Base-by-base conservation (phyloP, 2,329 filamentous ascomycete genomes). In the Pseudogymnoascus sp. region DNA sequence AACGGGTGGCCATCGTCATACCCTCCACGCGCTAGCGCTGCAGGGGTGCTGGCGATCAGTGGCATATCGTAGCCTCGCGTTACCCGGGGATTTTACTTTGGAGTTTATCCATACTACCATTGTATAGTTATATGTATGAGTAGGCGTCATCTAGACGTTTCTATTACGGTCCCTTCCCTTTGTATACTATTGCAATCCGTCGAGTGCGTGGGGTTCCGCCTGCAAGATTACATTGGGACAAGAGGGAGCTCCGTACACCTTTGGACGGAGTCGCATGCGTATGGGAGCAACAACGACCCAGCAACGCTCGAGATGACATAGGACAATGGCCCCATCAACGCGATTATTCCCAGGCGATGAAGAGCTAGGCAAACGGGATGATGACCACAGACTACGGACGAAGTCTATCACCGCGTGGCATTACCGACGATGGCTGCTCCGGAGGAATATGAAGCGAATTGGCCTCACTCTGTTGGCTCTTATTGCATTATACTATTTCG, bases 351-450 rank as follows among this genome's bases (percentile, higher is more conserved):
- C 76, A 23, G 78, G 75, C 63, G 84, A 87, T 70, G 83, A 85
- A 74, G 83, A 87, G 77, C 77, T 85, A 64, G 84, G 83, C 63
- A 87, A 87, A 74, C 83, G 83, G 70, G 81, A 87, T 72, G 85
- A 87, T 72, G 83, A 86, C 72, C 81, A 83, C 72, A 78, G 74
- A 64, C 76, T 75, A 6, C 69, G 69, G 14, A 66, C 68, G 60
- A 70, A 68, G 43, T 66, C 61, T 61, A 68, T 71, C 35, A 67
- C 71, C 52, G 65, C 68, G 16, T 73, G 75, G 69, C 72, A 70
- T 49, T 65, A 68, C 33, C 70, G 58, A 68, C 73, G 60, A 71
- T 76, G 77, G 71, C 77, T 80, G 43, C 76, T 76, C 67, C 81
- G 85, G 63, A 79, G 85, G 66, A 76, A 75, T 7, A 66, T 84